phyloP scores from a whole-genome alignment of 257 asterid species.

The Plectranthus barbatus region DNA sequence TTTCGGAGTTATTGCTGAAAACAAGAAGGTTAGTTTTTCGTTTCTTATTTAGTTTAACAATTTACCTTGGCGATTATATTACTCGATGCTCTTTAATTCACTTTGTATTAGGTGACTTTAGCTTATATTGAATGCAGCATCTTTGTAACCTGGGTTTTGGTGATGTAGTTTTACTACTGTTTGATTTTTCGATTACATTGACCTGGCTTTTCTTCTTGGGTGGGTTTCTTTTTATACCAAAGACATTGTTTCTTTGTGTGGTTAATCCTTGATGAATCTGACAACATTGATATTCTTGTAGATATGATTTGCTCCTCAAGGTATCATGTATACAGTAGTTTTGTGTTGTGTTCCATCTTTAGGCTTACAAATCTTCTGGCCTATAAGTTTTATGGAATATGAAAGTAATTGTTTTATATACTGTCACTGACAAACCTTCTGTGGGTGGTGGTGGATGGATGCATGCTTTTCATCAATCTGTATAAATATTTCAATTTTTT shows the following conservation, averaged over 20 bases:
- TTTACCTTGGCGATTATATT: no score
- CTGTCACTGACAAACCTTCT: background rate
- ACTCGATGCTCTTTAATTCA: no score
- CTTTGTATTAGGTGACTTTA: no score
- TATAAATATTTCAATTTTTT: background rate
- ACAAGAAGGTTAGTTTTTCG: slow-evolving; percentile 46
- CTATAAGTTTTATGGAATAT: no score
- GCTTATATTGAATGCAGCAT: no score
- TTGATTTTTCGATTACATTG: no score
- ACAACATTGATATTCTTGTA: background rate
- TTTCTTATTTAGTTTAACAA: background rate
- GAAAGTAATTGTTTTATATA: no score
- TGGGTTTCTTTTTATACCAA: no score
- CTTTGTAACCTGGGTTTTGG: no score
- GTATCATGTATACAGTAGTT: background rate
- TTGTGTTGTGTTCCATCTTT: background rate
- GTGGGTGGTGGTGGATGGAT: background rate
- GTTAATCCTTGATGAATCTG: background rate
- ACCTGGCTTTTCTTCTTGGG: no score
- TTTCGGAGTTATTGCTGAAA: slow-evolving; percentile 57
- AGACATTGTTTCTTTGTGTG: no score
- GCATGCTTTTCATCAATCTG: background rate
- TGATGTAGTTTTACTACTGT: no score
- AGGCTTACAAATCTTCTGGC: background rate
- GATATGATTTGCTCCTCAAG: background rate